A percentile compares a stretch with the other conserved stretches of the same genome.
Conservation (phyloP, 176 grass and related monocot genomes). For the Zoysia japonica region DNA sequence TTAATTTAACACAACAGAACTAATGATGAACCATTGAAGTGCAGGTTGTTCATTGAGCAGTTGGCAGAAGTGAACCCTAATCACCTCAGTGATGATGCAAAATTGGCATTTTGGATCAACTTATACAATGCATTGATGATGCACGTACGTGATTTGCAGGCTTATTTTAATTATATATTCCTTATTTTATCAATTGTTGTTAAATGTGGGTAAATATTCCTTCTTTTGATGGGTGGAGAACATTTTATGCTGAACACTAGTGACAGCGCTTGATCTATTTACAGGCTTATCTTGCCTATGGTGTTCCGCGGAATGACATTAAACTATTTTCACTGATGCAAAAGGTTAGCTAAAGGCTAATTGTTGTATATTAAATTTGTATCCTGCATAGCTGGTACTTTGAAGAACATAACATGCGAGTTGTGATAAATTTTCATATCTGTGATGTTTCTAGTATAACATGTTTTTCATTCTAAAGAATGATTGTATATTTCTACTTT, state of each 20-base stretch:
- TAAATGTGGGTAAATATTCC: not conserved
- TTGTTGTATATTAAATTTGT: constrained; percentile 12
- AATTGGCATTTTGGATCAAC: constrained; percentile 96
- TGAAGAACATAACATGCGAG: not conserved
- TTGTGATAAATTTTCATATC: not conserved
- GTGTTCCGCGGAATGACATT: constrained; percentile 82
- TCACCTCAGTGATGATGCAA: constrained; percentile 65
- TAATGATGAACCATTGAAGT: constrained; percentile 36
- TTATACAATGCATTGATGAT: constrained; percentile 93
- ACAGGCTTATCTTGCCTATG: constrained; percentile 97
- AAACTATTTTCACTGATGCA: constrained; percentile 94
- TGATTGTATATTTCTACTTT: not conserved
- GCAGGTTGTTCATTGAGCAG: constrained; percentile 87
- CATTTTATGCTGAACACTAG: not conserved
- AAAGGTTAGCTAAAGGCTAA: constrained; percentile 58
- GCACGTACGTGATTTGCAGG: constrained; percentile 59
- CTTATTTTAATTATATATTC: constrained; percentile 2
- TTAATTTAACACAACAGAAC: not conserved
- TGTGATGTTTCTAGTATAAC: not conserved
- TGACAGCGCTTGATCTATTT: not conserved
- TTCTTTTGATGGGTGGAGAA: not conserved
- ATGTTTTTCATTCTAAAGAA: not conserved
- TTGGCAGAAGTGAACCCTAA: constrained; percentile 82
- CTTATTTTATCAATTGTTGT: not conserved
- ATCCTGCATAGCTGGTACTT: not conserved